Base-by-base conservation (phyloP, 495 filamentous ascomycete species). In the Penicillium paradoxum region DNA sequence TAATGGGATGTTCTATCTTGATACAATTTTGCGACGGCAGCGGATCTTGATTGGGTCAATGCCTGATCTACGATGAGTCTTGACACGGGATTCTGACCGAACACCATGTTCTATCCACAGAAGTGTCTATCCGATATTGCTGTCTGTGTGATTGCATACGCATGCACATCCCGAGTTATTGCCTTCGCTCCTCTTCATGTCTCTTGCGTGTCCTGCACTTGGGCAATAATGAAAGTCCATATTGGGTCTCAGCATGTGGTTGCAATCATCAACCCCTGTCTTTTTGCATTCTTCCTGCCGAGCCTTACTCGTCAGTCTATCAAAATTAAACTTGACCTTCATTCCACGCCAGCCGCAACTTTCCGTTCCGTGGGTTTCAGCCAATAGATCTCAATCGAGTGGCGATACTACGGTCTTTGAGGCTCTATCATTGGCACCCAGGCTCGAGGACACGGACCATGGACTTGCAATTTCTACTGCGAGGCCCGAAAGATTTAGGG, bases 401-500 rank as follows among this genome's bases (percentile, higher is more conserved):
- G 62, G 65, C 62, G 59, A 58, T 45, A 53, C 21, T 60, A 56
- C 55, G 57, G 59, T 60, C 56, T 59, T 50, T 61, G 63, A 51
- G 62, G 56, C 55, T 59, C 62, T 66, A 59, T 57, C 58, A 74
- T 69, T 73, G 70, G 66, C 62, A 63, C 64, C 49, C 59, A 55
- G 50, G 53, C 57, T 59, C 39, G 57, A 53, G 51, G 51, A 64
- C 58, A 64, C 54, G 55, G 60, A 56, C 51, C 60, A 52, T 51
- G 29, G 55, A 66, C 59, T 64, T 64, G 63, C 56, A 49, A 59
- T 57, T 61, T 47, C n/a, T 54, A 34, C 27, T 39, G 22, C 32
- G 53, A 42, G 48, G 42, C 33, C 41, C 22, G 46, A 43, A 53
- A 55, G n/a, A 29, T 39, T 43, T 40, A 53, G 49, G 55, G 49